phyloP scores from a whole-genome alignment of 2,329 filamentous ascomycete genomes.

The Podosphaera fusca region DNA sequence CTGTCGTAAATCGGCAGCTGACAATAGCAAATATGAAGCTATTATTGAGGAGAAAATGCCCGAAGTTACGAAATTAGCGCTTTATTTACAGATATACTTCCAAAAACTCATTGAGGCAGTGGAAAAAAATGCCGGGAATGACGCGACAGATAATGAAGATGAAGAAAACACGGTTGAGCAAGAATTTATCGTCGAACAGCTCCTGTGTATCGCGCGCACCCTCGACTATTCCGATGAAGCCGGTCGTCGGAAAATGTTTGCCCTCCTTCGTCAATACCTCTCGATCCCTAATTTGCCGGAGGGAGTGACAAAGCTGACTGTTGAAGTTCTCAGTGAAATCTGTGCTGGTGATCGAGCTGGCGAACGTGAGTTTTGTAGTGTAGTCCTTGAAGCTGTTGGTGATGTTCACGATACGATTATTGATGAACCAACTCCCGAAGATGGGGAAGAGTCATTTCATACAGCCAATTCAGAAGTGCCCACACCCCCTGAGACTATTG shows the following conservation, averaged over 20 bases:
- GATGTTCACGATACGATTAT: constrained; percentile 91
- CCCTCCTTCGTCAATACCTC: constrained; percentile 63
- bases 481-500: constrained; percentile 23
- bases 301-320: constrained; percentile 69
- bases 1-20: constrained; percentile 41
- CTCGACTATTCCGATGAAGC: constrained; percentile 97
- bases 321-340: constrained; percentile 61
- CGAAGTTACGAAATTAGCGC: constrained; percentile 77
- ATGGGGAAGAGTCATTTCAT: constrained; percentile 72
- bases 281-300: constrained; percentile 76
- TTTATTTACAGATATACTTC: constrained; percentile 64
- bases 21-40: constrained; percentile 46
- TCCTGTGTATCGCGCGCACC: constrained; percentile 75
- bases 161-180: constrained; percentile 73
- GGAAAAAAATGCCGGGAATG: constrained; percentile 28
- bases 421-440: constrained; percentile 34
- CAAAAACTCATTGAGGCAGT: constrained; percentile 42
- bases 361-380: constrained; percentile 61
- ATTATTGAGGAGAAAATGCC: constrained; percentile 83
- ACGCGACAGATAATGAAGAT: constrained; percentile 34
- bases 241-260: constrained; percentile 86
- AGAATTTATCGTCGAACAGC: constrained; percentile 87
- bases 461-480: constrained; percentile 75
- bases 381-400: constrained; percentile 79
- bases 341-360: constrained; percentile 53